A percentile compares a stretch with the other conserved stretches of the same genome.
Evolutionary conservation across 176 grass and related monocot genomes (phyloP).

Genomic region (Guadua angustifolia): DNA sequence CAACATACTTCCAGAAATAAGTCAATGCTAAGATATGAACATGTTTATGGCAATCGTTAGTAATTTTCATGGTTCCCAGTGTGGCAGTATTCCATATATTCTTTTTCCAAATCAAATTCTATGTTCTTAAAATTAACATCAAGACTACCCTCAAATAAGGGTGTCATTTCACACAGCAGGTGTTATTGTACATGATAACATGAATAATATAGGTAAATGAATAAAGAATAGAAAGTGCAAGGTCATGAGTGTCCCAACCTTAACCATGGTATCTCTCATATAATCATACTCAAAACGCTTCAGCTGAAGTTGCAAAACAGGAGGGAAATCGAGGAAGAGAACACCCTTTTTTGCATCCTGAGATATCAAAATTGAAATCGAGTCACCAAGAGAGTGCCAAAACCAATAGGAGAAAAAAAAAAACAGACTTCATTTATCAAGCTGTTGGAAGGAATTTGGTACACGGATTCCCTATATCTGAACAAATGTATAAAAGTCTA

Average conservation of each 20-base stretch:
- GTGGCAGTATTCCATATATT: neutral
- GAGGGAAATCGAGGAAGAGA: constrained; percentile 86
- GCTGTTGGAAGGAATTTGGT: neutral
- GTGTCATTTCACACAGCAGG: neutral
- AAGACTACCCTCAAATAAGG: neutral
- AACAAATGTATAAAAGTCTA: constrained; percentile 5
- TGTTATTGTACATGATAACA: neutral
- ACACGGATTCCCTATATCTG: constrained; percentile 17
- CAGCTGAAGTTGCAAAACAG: constrained; percentile 94
- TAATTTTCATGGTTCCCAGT: neutral
- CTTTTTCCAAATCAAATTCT: neutral
- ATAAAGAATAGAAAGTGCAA: constrained; percentile 33
- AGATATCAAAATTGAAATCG: constrained; percentile 35
- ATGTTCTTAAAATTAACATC: neutral
- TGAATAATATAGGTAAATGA: constrained; percentile 8
- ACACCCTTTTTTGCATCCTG: constrained; percentile 94
- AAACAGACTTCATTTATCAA: constrained; percentile 28
- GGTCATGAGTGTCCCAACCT: constrained; percentile 54
- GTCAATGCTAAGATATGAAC: neutral
- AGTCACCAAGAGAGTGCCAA: constrained; percentile 45
- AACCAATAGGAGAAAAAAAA: constrained; percentile 15
- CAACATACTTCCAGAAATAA: neutral
- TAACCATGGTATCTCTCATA: constrained; percentile 86
- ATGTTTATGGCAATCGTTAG: neutral
- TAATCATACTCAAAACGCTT: constrained; percentile 95